phyloP scores from a whole-genome alignment of 352 stramenopile species.

The Phytophthora pluvialis region DNA sequence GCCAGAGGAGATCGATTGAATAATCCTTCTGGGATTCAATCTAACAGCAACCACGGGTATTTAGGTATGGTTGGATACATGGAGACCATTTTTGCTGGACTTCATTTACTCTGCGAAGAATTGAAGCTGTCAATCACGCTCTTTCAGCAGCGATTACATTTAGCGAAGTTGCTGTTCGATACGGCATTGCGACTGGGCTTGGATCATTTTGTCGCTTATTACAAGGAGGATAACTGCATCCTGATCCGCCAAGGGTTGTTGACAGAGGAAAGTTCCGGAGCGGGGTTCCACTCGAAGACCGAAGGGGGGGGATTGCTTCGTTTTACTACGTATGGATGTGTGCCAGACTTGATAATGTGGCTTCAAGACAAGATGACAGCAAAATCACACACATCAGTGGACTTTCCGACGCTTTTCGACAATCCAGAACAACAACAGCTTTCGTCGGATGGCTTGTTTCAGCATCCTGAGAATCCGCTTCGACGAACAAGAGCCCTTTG shows the following conservation, averaged over 20 bases:
- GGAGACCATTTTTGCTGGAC: slow-evolving; percentile 44
- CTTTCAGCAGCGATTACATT: slow-evolving; percentile 32
- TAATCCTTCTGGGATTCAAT: neutral
- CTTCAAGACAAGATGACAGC: slow-evolving; percentile 42
- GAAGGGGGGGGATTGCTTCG: slow-evolving; percentile 19
- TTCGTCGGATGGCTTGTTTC: slow-evolving; percentile 2
- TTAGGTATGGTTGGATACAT: slow-evolving; percentile 23
- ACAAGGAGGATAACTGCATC: slow-evolving; percentile 50
- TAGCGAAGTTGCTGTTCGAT: slow-evolving; percentile 47
- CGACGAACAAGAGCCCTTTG: slow-evolving; percentile 47
- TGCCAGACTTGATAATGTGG: slow-evolving; percentile 65
- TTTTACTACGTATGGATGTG: slow-evolving; percentile 36
- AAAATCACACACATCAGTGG: neutral
- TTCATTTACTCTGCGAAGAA: slow-evolving; percentile 82
- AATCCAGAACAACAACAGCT: slow-evolving; percentile 4
- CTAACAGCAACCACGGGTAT: neutral
- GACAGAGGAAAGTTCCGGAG: neutral
- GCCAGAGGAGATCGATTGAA: neutral
- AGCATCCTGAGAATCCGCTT: slow-evolving; percentile 24
- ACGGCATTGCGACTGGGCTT: slow-evolving; percentile 43
- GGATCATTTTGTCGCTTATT: slow-evolving; percentile 55
- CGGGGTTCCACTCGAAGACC: neutral
- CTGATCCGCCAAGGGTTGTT: neutral
- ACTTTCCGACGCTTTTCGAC: slow-evolving; percentile 42
- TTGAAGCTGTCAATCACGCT: slow-evolving; percentile 57